Evolutionary conservation across 768 basidiomycete species (phyloP), one percentile per base, ranked within the genome.

Genomic region (Kwoniella sp.): DNA sequence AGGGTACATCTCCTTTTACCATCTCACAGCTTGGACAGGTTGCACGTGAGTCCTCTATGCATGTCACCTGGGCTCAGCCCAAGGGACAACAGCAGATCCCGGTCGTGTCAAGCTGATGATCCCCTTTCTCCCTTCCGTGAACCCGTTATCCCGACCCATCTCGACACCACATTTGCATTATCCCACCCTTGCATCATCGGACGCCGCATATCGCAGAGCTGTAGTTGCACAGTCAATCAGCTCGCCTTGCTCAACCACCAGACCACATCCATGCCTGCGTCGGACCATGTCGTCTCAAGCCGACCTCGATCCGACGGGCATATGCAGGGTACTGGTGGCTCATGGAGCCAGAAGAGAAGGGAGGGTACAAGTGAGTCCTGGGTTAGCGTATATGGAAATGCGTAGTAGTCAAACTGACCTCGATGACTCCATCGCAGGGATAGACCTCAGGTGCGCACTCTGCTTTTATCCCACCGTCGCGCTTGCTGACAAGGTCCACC

Each of bases 221-320:
- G 17, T n/a, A 26, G 48, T 50, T 50, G 40, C 38, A 22, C 29
- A 50, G 38, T 11, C 37, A 39, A 50, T 32, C 48, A 40, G 17
- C 46, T 14, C 28, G 20, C 40, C 31, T 17, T 22, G 11, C 17
- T 4, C 48, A 37, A 11, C 48, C 28, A 23, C 22, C n/a, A n/a
- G 19, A 34, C 14, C 31, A 41, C 23, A 50, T 31, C 48, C 45
- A 54, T 54, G 52, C 44, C 52, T 32, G 33, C 37, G 20, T 54
- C 45, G 52, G 52, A 47, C 42, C 17, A 54, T 54, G 52, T 54
- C 52, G 45, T 46, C 38, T 7, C 3, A 19, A 8, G 38, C 14
- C 52, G 52, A 47, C 45, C 25, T 14, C 50, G 29, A 46, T 42
- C 52, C 52, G 52, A 54, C 38, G 46, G 52, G 46, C 20, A 38